A percentile compares a stretch with the other conserved stretches of the same genome.
phyloP scores from a whole-genome alignment of 306 rosid species.

The Ceratonia siliqua region DNA sequence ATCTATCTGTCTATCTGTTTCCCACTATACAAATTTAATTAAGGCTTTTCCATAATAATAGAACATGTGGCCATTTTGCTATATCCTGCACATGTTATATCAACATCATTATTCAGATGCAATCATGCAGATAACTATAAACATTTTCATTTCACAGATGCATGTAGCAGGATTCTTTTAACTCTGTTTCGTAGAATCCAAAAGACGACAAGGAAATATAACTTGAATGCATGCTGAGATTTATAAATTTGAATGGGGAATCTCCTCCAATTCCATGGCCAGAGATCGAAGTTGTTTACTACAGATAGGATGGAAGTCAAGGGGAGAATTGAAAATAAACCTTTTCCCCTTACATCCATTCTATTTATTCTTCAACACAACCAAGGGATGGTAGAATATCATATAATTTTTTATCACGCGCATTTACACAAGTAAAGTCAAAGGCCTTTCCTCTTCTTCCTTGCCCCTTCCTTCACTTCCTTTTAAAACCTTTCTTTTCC shows the following conservation, averaged over 20 bases:
- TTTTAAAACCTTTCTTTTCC: no score
- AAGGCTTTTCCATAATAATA: background rate
- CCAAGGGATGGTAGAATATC: background rate
- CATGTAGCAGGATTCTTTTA: background rate
- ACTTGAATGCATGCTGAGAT: no score
- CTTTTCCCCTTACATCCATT: background rate
- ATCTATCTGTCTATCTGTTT: no score
- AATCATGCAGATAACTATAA: background rate
- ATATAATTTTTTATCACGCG: no score
- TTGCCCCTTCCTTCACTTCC: background rate
- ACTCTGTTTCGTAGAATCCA: no score
- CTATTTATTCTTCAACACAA: background rate
- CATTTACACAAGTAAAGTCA: no score
- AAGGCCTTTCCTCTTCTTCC: no score
- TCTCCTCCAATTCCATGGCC: no score
- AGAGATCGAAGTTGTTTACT: background rate
- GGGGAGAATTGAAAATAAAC: background rate
- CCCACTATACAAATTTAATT: background rate
- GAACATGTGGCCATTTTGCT: background rate
- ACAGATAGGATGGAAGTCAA: no score
- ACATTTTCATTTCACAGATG: background rate
- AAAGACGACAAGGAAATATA: no score
- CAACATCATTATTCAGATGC: background rate
- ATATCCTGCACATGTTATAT: background rate
- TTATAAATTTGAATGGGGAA: no score